Evolutionary conservation across 2,329 filamentous ascomycete species (phyloP), one percentile per base, ranked within the genome.

Genomic region (Cytospora mali): DNA sequence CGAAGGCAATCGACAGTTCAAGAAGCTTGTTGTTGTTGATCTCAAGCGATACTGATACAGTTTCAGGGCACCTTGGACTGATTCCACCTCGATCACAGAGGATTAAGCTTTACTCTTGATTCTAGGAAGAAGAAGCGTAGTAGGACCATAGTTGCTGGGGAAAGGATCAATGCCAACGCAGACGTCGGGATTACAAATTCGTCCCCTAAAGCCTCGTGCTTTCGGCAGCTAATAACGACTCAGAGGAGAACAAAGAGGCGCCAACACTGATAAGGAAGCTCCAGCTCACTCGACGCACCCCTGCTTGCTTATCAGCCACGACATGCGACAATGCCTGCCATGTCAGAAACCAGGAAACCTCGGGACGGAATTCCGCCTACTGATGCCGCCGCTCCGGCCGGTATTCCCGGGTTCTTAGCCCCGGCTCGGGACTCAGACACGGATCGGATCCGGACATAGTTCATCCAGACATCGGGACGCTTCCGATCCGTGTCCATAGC

Each of bases 181-280:
- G 35, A 54, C 49, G 33, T 51, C 50, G 31, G 53, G 61, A 58
- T 62, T 62, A 62, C 61, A 59, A 62, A 62, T 62, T 53, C 55
- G 33, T 16, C 49, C 51, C 25, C n/a, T n/a, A 58, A 27, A 21
- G 31, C 21, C 4, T 14, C 29, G 14, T 56, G 35, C 42, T 56
- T 50, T 27, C 52, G 53, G 59, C 53, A 57, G 39, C 49, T 28
- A 55, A 31, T 13, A 9, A 29, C 39, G 23, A 46, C 11, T 10
- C 42, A 39, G 18, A 28, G 49, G 21, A 33, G 28, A n/a, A n/a
- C n/a, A n/a, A n/a, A 21, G 21, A 25, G 31, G 27, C 48, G 39
- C 59, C 33, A 62, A 25, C 29, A 49, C 55, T 55, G 62, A 64
- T 64, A 64, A 64, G 62, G 62, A 33, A 64, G 62, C 62, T 53